Evolutionary conservation across 169 alveolate genomes (phyloP).

Genomic region (Pseudocohnilembus persalinus): DNA sequence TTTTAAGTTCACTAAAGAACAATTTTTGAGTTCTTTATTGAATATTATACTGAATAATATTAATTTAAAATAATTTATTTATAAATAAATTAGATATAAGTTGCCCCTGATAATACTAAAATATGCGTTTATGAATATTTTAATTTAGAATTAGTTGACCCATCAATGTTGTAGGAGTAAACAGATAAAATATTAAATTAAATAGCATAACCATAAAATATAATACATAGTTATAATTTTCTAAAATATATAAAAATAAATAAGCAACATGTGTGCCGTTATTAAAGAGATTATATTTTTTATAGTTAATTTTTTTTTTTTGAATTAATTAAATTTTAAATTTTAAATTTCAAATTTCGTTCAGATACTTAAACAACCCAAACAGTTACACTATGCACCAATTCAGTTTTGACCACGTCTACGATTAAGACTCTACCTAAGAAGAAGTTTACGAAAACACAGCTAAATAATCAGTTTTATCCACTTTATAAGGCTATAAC

Average conservation of each 20-base stretch:
- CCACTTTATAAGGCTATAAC: conserved; percentile 84
- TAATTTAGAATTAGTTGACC: conserved; percentile 83
- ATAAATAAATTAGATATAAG: conserved; percentile 55
- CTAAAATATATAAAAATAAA: no score
- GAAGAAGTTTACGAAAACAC: conserved; percentile 83
- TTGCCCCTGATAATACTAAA: conserved; percentile 66
- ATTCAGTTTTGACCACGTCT: conserved; percentile 83
- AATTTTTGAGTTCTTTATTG: no score
- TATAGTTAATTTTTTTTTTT: no score
- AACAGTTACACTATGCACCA: conserved; percentile 65
- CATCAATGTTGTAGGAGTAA: conserved; percentile 67
- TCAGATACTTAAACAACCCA: conserved; percentile 67
- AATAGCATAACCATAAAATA: no score
- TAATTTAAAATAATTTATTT: background rate
- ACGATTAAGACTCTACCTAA: conserved; percentile 78
- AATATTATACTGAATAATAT: background rate
- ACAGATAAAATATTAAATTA: no score
- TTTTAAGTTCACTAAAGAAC: background rate
- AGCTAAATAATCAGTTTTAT: conserved; percentile 84
- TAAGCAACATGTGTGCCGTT: no score
- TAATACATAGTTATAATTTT: no score
- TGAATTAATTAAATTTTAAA: no score
- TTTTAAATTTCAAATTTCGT: background rate
- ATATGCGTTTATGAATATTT: conserved; percentile 77
- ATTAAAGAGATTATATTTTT: no score